phyloP scores from a whole-genome alignment of 208 protist species.

The Wallacemonas sp. region DNA sequence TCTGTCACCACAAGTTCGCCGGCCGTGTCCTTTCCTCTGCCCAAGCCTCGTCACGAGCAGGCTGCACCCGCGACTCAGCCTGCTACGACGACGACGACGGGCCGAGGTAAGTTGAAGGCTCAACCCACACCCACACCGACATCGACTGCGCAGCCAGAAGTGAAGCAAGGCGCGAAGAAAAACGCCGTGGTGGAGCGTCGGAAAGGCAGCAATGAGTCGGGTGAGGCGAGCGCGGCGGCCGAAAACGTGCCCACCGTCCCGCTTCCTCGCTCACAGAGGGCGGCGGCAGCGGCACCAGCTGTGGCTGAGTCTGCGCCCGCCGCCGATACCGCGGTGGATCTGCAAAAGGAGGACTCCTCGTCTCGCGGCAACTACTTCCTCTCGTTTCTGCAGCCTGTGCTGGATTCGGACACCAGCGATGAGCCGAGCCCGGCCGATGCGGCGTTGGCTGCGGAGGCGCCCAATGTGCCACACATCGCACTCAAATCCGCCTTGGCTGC shows the following conservation, averaged over 20 bases:
- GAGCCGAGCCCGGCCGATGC: background rate
- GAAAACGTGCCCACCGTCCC: background rate
- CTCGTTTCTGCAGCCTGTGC: constrained; percentile 6
- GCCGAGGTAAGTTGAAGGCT: too few relatives aligned
- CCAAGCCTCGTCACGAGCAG: constrained; percentile 28
- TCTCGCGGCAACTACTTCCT: constrained; percentile 11
- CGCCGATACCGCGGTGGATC: background rate
- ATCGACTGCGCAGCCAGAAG: background rate
- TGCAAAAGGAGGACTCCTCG: background rate
- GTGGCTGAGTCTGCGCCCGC: background rate
- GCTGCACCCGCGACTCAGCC: background rate
- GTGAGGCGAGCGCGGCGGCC: too few relatives aligned
- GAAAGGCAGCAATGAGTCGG: background rate
- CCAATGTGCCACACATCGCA: too few relatives aligned
- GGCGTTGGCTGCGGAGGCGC: too few relatives aligned
- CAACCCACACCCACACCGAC: background rate
- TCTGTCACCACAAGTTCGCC: background rate
- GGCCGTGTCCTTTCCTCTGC: constrained; percentile 17
- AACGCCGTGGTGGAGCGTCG: background rate
- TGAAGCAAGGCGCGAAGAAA: background rate
- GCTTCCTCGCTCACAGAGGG: background rate
- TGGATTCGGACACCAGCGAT: background rate
- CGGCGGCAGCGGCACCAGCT: background rate
- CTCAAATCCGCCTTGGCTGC: background rate
- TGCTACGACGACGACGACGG: too few relatives aligned